phyloP scores from a whole-genome alignment of 2,329 filamentous ascomycete genomes.

The Xylogone sp. region DNA sequence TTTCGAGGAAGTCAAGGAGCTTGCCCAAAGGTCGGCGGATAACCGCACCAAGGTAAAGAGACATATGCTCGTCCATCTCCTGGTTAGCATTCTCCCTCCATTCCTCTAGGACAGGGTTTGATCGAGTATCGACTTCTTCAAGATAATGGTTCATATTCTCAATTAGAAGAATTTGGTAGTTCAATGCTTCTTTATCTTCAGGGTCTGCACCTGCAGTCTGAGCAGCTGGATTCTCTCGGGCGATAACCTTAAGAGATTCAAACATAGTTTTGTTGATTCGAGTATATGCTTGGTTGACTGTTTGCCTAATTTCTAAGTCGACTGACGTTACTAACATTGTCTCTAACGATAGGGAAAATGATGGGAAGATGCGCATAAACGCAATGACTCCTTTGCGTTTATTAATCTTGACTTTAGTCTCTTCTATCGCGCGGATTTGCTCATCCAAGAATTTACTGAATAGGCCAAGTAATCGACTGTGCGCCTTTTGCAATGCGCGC shows the following conservation, averaged over 20 bases:
- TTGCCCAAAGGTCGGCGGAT: constrained; percentile 88
- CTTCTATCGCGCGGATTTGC: constrained; percentile 92
- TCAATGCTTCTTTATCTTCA: constrained; percentile 94
- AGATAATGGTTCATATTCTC: constrained; percentile 99
- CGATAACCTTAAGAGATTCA: constrained; percentile 93
- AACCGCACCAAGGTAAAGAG: constrained; percentile 80
- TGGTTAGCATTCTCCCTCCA: constrained; percentile 76
- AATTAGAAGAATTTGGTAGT: constrained; percentile 95
- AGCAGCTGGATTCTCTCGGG: constrained; percentile 59
- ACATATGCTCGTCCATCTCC: constrained; percentile 84
- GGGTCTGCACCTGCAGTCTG: constrained; percentile 50
- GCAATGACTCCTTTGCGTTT: constrained; percentile 95
- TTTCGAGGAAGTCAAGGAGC: constrained; percentile 86
- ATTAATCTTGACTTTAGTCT: constrained; percentile 98
- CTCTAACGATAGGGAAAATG: constrained; percentile 79
- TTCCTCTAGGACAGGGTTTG: constrained; percentile 72
- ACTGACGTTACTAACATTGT: constrained; percentile 68
- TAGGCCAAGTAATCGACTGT: constrained; percentile 66
- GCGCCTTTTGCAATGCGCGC: constrained; percentile 73
- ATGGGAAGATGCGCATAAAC: constrained; percentile 90
- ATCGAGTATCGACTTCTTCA: constrained; percentile 78
- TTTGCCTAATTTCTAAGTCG: constrained; percentile 65
- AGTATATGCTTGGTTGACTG: constrained; percentile 82
- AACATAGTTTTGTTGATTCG: constrained; percentile 95
- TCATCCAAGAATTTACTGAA: constrained; percentile 92